Percentiles rank a stretch among this genome's conserved stretches.
These are phyloP conservation scores for Exophiala alcalophila DNA, from an alignment of 2,329 filamentous ascomycete species.

Conservation along the genomic window DNA sequence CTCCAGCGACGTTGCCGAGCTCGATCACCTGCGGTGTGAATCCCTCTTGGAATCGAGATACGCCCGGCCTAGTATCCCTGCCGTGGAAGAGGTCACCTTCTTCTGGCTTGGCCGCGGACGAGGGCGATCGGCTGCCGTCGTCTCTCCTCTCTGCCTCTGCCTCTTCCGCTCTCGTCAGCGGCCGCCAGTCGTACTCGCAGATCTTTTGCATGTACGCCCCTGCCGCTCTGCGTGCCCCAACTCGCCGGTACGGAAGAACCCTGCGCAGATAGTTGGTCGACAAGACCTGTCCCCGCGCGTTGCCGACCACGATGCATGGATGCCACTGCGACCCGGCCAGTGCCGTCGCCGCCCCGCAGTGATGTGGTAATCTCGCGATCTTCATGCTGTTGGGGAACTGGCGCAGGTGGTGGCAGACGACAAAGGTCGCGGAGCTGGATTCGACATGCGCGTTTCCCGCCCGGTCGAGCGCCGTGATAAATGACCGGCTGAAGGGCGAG, in stretches of 20 bases:
- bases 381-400: slow-evolving; percentile 40
- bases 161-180: slow-evolving; percentile 6
- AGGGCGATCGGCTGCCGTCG: not conserved
- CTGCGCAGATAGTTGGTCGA: slow-evolving; percentile 53
- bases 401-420: slow-evolving; percentile 26
- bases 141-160: not conserved
- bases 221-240: slow-evolving; percentile 28
- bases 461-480: slow-evolving; percentile 37
- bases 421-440: slow-evolving; percentile 15
- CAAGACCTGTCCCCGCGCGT: slow-evolving; percentile 51
- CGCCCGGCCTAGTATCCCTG: slow-evolving; percentile 32
- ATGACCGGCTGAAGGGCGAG: slow-evolving; percentile 54
- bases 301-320: slow-evolving; percentile 53
- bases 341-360: slow-evolving; percentile 36
- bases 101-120: not conserved
- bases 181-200: slow-evolving; percentile 58
- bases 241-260: slow-evolving; percentile 37
- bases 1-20: slow-evolving; percentile 19
- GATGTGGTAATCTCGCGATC: slow-evolving; percentile 46
- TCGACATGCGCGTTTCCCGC: slow-evolving; percentile 19
- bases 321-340: slow-evolving; percentile 44
- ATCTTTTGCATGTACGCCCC: slow-evolving; percentile 54
- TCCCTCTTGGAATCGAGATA: slow-evolving; percentile 45
- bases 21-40: slow-evolving; percentile 41
- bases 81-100: slow-evolving; percentile 25